Base-by-base conservation (phyloP, 768 basidiomycete genomes). In the Chalciporus piperatus region DNA sequence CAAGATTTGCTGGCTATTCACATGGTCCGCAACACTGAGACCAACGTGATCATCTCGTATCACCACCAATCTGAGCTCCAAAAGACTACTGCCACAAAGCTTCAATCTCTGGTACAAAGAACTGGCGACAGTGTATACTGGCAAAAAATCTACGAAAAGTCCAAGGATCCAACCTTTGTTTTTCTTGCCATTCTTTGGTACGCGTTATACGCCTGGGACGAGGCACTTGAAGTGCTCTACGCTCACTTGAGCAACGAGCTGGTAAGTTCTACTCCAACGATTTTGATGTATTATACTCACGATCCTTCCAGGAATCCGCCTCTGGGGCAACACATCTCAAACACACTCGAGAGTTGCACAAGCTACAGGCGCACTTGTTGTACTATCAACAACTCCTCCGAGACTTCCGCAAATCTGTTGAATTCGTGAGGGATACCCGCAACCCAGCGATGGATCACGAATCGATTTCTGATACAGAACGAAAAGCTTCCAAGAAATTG, bases 171-270 rank as follows among this genome's bases (percentile, higher is more conserved):
- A 1, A 71, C 69, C 0, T 62, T 72, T 17, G 46, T 71, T 10
- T 64, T 70, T 17, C 62, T 72, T 20, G 70, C 76, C 41, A 64
- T 77, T 7, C 62, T 84, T 20, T 84, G 82, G 83, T 81, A 82
- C 50, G 75, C 80, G 1, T 57, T 83, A 23, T 84, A 84, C 58
- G 75, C 81, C 0, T 84, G 83, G 81, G 83, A 84, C 44, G 80
- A 84, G 61, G 67, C 79, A 0, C 69, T 83, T 22, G 81, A 82
- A 56, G 64, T 67, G 13, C 58, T 84, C 32, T 82, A 81, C 50
- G 55, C 58, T 10, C 78, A 84, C 56, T 73, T 84, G 20, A 77
- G 73, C 51, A 70, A 54, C 41, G 25, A 39, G 50, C 65, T 84
- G 65, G 80, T 82, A 59, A 42, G 63, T 4, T 6, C 6, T 12